Percentiles rank a stretch among this genome's conserved stretches.
These are phyloP conservation scores for Coleophoma cylindrospora DNA, from an alignment of 2,329 filamentous ascomycete species.

Conservation along the genomic window DNA sequence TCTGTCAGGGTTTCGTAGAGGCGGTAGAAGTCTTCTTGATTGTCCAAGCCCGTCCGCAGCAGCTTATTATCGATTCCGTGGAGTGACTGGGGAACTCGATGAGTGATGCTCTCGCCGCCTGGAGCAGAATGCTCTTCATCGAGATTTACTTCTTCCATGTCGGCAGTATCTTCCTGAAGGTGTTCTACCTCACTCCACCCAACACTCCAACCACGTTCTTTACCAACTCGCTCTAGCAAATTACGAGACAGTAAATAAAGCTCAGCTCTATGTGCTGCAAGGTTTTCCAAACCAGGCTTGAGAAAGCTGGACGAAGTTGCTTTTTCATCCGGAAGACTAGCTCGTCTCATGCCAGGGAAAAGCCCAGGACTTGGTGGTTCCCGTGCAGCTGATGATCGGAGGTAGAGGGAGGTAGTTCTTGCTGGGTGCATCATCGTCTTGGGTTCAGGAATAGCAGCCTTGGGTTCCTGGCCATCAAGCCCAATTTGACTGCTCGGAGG, in stretches of 20 bases:
- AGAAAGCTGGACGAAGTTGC: slow-evolving; percentile 42
- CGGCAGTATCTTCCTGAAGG: slow-evolving; percentile 25
- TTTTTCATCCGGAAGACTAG: slow-evolving; percentile 29
- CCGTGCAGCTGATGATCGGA: slow-evolving; percentile 34
- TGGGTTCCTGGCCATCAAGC: slow-evolving; percentile 48
- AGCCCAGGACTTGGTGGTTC: slow-evolving; percentile 44
- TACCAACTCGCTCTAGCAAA: slow-evolving; percentile 70
- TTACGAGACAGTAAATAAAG: slow-evolving; percentile 76
- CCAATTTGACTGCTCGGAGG: slow-evolving; percentile 18
- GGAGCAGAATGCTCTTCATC: slow-evolving; percentile 22
- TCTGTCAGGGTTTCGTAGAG: slow-evolving; percentile 77
- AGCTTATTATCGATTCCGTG: slow-evolving; percentile 50
- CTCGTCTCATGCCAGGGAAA: slow-evolving; percentile 43
- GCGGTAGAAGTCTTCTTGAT: slow-evolving; percentile 58
- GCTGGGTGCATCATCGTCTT: slow-evolving; percentile 69
- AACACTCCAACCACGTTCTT: slow-evolving; percentile 67
- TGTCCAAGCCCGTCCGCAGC: slow-evolving; percentile 56
- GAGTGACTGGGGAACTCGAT: slow-evolving; percentile 11
- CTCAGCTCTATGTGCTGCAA: slow-evolving; percentile 79
- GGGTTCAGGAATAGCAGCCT: slow-evolving; percentile 58
- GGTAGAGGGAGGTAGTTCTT: slow-evolving; percentile 54
- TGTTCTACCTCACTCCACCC: slow-evolving; percentile 63
- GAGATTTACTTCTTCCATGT: slow-evolving; percentile 55
- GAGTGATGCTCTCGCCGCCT: neutral
- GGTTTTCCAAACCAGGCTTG: slow-evolving; percentile 68